Conservation (phyloP, 164 flowering plant genomes). For the Magnolia officinalis region DNA sequence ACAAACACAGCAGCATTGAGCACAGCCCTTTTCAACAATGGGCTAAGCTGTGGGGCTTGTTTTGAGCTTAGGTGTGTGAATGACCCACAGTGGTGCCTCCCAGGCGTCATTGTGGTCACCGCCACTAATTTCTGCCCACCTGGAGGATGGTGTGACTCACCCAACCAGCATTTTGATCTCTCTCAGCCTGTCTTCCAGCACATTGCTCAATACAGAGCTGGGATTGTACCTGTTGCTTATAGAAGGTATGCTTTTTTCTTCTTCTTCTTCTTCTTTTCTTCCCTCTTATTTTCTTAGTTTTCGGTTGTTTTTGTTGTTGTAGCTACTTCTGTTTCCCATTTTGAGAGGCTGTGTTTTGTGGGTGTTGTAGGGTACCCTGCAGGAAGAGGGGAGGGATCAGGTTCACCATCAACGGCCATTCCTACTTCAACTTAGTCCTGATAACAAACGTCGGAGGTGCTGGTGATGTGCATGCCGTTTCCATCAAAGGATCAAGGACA, state of each 20-base stretch:
- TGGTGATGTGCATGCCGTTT: conserved; percentile 61
- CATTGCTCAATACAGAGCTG: conserved; percentile 68
- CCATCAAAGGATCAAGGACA: conserved; percentile 66
- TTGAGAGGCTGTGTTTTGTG: not conserved
- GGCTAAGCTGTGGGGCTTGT: conserved; percentile 74
- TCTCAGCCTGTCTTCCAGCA: conserved; percentile 71
- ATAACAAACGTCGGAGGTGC: conserved; percentile 84
- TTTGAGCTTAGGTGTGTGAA: conserved; percentile 59
- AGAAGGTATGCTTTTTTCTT: conserved; percentile 43
- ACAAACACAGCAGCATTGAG: conserved; percentile 77
- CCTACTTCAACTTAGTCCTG: conserved; percentile 73
- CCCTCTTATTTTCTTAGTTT: not conserved
- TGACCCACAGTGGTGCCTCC: conserved; percentile 58
- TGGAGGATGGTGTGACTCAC: conserved; percentile 80
- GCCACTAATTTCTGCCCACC: conserved; percentile 91
- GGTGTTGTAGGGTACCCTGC: conserved; percentile 55
- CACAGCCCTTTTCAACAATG: conserved; percentile 69
- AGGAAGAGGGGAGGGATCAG: conserved; percentile 68
- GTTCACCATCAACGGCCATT: conserved; percentile 72
- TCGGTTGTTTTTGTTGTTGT: too few species aligned
- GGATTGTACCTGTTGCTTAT: conserved; percentile 72
- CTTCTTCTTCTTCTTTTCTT: too few species aligned
- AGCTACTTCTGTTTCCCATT: not conserved
- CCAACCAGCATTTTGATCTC: conserved; percentile 72
- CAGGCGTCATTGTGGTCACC: conserved; percentile 62